A percentile compares a stretch with the other conserved stretches of the same genome.
Evolutionary conservation across 83 land plant species (phyloP).

Genomic region (Diphasiastrum complanatum): DNA sequence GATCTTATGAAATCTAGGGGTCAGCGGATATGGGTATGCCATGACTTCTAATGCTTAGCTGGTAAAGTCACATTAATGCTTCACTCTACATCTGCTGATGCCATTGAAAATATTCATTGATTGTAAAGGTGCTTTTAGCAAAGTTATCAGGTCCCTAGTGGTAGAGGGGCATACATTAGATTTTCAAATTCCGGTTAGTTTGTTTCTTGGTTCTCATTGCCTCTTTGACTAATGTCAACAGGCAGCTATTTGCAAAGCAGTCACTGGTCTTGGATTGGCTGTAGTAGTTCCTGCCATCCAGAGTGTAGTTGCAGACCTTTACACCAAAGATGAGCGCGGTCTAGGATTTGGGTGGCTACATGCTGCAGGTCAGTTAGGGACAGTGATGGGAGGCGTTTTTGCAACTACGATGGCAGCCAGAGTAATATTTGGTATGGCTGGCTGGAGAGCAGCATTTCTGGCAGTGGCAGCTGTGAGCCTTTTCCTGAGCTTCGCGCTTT

Average conservation of each 20-base stretch:
- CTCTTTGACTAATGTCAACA: background rate
- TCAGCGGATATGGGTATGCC: no score
- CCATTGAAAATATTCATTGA: background rate
- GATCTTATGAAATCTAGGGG: no score
- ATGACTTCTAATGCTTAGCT: no score
- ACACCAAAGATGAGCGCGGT: conserved; percentile 16
- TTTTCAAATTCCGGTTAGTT: background rate
- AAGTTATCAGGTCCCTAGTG: background rate
- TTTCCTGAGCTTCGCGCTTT: conserved; percentile 7
- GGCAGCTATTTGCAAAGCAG: conserved; percentile 22
- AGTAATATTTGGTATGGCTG: conserved; percentile 17
- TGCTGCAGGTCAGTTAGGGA: conserved; percentile 22
- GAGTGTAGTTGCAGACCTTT: conserved; percentile 21
- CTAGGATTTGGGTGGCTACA: conserved; percentile 28
- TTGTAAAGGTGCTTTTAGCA: background rate
- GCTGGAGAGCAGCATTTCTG: conserved; percentile 26
- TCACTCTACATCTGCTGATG: no score
- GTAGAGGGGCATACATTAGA: background rate
- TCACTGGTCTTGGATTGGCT: conserved; percentile 30
- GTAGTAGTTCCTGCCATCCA: conserved; percentile 30
- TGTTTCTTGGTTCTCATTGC: background rate
- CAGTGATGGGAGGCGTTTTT: conserved; percentile 22
- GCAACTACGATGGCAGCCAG: conserved; percentile 22
- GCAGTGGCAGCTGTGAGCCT: conserved; percentile 17
- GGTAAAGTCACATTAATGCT: no score